phyloP scores from a whole-genome alignment of 441 rosid genomes.

The Arabidopsis hybrid region DNA sequence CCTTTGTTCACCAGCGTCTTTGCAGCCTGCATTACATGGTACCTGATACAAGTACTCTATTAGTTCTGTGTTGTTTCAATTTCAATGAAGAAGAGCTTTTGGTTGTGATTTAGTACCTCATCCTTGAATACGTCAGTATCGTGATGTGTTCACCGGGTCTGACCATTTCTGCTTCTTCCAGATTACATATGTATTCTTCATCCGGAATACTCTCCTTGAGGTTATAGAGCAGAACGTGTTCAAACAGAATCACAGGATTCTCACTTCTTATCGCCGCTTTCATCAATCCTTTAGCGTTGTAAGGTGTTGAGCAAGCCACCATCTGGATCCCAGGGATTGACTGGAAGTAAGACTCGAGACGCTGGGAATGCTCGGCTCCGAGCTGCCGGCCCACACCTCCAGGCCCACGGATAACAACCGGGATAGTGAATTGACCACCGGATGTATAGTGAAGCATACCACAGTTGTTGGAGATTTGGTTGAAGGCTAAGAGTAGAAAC shows the following conservation, averaged over 20 bases:
- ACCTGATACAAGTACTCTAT: conserved; percentile 33
- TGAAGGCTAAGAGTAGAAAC: conserved; percentile 92
- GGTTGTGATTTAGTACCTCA: conserved; percentile 52
- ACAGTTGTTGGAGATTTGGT: conserved; percentile 96
- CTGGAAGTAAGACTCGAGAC: conserved; percentile 91
- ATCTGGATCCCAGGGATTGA: conserved; percentile 95
- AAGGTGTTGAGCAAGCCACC: conserved; percentile 97
- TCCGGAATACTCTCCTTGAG: conserved; percentile 91
- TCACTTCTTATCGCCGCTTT: conserved; percentile 94
- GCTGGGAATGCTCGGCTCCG: conserved; percentile 94
- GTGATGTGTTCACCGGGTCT: conserved; percentile 95
- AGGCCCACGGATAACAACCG: conserved; percentile 87
- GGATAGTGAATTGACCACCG: conserved; percentile 92
- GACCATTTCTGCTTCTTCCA: conserved; percentile 97
- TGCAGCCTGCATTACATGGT: conserved; percentile 98
- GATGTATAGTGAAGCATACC: conserved; percentile 99
- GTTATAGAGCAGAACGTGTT: conserved; percentile 92
- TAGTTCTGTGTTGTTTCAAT: conserved; percentile 4
- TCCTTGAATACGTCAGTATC: conserved; percentile 81
- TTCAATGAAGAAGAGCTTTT: background rate
- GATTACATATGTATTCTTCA: conserved; percentile 79
- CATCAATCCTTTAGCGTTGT: conserved; percentile 94
- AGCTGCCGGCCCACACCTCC: conserved; percentile 98
- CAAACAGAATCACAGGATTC: conserved; percentile 92
- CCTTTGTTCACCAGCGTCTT: conserved; percentile 92